A percentile compares a stretch with the other conserved stretches of the same genome.
phyloP scores from a whole-genome alignment of 2,329 filamentous ascomycete species.

The Colletotrichum kahawae region DNA sequence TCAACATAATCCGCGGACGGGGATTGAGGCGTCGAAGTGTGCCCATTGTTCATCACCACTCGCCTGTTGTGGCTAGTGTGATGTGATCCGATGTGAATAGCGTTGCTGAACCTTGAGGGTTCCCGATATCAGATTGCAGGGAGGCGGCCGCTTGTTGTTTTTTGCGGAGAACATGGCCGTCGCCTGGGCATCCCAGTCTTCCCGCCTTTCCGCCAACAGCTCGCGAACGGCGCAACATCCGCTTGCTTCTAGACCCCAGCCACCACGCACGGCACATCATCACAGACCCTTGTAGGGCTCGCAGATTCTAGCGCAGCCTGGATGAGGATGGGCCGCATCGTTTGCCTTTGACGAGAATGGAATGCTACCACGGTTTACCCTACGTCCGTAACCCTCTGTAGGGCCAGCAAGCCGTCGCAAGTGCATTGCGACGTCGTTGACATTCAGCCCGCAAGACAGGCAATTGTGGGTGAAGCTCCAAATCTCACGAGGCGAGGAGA shows the following conservation, averaged over 20 bases:
- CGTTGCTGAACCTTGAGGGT: conserved; percentile 19
- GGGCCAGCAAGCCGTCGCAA: not conserved
- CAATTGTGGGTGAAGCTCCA: conserved; percentile 6
- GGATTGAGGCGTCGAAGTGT: conserved; percentile 14
- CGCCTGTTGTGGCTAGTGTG: conserved; percentile 19
- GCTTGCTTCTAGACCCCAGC: conserved; percentile 18
- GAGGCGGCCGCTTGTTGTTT: not conserved
- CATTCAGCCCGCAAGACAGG: not conserved
- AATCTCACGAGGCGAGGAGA: conserved; percentile 10
- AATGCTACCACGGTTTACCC: not conserved
- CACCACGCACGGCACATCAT: conserved; percentile 13
- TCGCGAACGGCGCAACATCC: conserved; percentile 14
- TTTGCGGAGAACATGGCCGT: conserved; percentile 14
- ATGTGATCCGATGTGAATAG: conserved; percentile 24
- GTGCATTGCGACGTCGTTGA: not conserved
- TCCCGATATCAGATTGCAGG: conserved; percentile 16
- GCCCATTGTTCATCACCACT: conserved; percentile 8
- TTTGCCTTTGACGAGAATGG: not conserved
- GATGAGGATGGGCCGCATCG: not conserved
- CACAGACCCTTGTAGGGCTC: conserved; percentile 1
- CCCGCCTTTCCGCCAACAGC: conserved; percentile 14
- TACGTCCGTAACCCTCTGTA: conserved; percentile 14
- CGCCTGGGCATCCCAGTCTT: conserved; percentile 14
- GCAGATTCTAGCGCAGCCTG: not conserved
- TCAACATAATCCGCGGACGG: conserved; percentile 4